Conservation (phyloP, 208 protist species). For the Trypanosoma scelopori region DNA sequence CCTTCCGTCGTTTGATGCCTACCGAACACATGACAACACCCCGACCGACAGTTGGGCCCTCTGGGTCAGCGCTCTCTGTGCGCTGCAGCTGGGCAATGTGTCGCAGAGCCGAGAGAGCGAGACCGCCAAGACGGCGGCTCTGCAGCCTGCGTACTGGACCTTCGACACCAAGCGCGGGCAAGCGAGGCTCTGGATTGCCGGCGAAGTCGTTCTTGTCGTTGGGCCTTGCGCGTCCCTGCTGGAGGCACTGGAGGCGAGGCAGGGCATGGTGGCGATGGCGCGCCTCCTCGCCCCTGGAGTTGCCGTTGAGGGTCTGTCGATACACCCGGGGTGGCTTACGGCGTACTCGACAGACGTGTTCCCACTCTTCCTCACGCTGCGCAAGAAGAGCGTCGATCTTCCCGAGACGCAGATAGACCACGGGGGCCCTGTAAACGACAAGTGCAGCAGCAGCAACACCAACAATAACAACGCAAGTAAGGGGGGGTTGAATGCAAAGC, state of each 20-base stretch:
- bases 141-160: slow-evolving; percentile 54
- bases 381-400: slow-evolving; percentile 1
- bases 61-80: slow-evolving; percentile 33
- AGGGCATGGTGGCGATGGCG: slow-evolving; percentile 33
- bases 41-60: slow-evolving; percentile 21
- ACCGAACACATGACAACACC: slow-evolving; percentile 20
- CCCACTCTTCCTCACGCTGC: slow-evolving; percentile 28
- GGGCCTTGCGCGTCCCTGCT: slow-evolving; percentile 24
- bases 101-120: not conserved
- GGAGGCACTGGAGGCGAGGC: slow-evolving; percentile 27
- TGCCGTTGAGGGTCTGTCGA: not conserved
- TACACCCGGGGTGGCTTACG: slow-evolving; percentile 1
- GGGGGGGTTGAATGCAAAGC: too few species aligned
- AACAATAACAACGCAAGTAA: too few species aligned
- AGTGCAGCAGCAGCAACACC: too few species aligned
- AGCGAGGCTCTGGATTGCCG: slow-evolving; percentile 43
- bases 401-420: not conserved
- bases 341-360: slow-evolving; percentile 13
- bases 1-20: slow-evolving; percentile 37
- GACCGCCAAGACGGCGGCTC: slow-evolving; percentile 17
- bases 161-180: slow-evolving; percentile 8
- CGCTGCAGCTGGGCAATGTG: not conserved
- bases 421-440: too few species aligned
- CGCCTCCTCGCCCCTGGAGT: slow-evolving; percentile 45
- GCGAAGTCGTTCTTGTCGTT: slow-evolving; percentile 37